These are phyloP conservation scores for Kazachstania taianensis DNA, from an alignment of 805 yeast genomes.

Conservation along the genomic window DNA sequence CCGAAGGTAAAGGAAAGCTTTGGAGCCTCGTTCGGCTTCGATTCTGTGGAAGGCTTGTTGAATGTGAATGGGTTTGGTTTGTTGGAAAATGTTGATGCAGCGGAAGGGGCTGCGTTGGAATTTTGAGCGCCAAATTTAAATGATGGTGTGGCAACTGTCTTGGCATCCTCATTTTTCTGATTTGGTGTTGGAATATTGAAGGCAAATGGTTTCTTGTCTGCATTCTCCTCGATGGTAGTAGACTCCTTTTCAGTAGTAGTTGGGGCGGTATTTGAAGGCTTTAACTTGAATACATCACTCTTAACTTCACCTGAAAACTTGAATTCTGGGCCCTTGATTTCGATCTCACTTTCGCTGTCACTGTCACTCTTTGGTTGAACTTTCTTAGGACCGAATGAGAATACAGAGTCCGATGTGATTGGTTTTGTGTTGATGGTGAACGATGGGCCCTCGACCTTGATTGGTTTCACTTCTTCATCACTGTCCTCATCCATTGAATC, in stretches of 20 bases:
- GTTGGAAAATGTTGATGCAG: not conserved
- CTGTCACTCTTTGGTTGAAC: slow-evolving; percentile 18
- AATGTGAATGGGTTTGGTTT: slow-evolving; percentile 5
- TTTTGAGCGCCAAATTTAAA: too few species aligned
- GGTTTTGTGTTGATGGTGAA: slow-evolving; percentile 43
- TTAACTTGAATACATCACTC: slow-evolving; percentile 30
- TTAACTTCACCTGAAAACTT: slow-evolving; percentile 29
- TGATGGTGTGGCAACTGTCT: too few species aligned
- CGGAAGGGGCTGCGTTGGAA: slow-evolving; percentile 1
- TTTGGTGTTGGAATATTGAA: not conserved
- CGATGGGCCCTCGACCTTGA: slow-evolving; percentile 64
- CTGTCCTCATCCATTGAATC: slow-evolving; percentile 9
- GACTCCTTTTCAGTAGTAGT: not conserved
- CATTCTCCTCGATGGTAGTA: not conserved
- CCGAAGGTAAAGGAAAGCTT: slow-evolving; percentile 18
- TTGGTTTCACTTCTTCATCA: slow-evolving; percentile 38
- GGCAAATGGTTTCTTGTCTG: not conserved
- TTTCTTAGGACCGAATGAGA: slow-evolving; percentile 32
- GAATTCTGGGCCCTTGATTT: slow-evolving; percentile 34
- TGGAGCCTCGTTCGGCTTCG: not conserved
- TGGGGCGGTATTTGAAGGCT: not conserved
- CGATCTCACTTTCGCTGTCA: slow-evolving; percentile 26
- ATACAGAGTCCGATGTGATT: slow-evolving; percentile 40
- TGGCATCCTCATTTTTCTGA: not conserved
- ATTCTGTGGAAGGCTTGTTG: not conserved